Evolutionary conservation across 345 rosid species (phyloP).

Genomic region (Dipteronia sinensis): DNA sequence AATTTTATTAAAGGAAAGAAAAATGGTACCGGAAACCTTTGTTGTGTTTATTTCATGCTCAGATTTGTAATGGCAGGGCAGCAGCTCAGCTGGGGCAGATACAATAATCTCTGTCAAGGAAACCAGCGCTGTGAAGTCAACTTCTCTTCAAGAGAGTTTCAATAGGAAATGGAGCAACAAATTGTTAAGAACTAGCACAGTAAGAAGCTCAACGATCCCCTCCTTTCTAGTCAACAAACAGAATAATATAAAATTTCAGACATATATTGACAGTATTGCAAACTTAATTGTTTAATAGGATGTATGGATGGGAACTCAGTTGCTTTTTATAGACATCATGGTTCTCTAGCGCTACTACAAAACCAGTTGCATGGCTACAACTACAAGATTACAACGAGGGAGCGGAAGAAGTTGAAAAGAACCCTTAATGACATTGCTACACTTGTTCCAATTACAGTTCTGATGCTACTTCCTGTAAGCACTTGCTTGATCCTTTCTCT

Average conservation of each 20-base stretch:
- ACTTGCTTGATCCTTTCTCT: background rate
- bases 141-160: conserved; percentile 29
- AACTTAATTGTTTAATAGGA: conserved; percentile 34
- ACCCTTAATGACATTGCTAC: conserved; percentile 51
- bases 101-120: conserved; percentile 18
- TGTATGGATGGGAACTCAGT: conserved; percentile 60
- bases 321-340: conserved; percentile 50
- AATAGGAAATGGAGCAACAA: conserved; percentile 44
- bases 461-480: conserved; percentile 72
- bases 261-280: background rate
- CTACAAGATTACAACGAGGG: conserved; percentile 42
- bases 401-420: conserved; percentile 45
- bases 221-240: conserved; percentile 5
- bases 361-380: conserved; percentile 50
- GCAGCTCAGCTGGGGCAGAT: conserved; percentile 19
- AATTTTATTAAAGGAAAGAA: too few species aligned
- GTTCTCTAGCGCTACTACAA: conserved; percentile 42
- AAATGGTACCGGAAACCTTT: background rate
- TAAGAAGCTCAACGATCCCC: conserved; percentile 28
- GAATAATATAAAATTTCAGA: background rate
- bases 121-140: conserved; percentile 16
- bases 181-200: conserved; percentile 37
- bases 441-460: conserved; percentile 56
- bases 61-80: conserved; percentile 26
- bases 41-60: background rate